Evolutionary conservation across 2,329 filamentous ascomycete species (phyloP).

Genomic region (Westerdykella sp.): DNA sequence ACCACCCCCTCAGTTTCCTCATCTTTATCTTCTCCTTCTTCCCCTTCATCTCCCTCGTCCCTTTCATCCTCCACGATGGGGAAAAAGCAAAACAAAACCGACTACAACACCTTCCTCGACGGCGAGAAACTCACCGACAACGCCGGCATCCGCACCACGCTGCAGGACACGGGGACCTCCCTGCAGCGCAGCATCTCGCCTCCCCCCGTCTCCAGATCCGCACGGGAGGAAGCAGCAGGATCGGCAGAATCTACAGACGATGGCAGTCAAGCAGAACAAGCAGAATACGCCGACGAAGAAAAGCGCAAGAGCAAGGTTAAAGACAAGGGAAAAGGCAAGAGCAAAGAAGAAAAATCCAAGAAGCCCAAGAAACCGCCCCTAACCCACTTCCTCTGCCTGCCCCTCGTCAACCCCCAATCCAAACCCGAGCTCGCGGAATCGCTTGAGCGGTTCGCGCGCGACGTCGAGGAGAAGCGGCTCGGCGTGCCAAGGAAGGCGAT

Average conservation of each 20-base stretch:
- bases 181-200: slow-evolving; percentile 9
- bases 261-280: not conserved
- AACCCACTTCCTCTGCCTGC: slow-evolving; percentile 72
- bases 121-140: slow-evolving; percentile 29
- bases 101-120: slow-evolving; percentile 34
- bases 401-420: slow-evolving; percentile 58
- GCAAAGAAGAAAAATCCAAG: slow-evolving; percentile 5
- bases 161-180: slow-evolving; percentile 9
- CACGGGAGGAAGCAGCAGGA: no score
- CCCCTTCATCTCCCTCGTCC: not conserved
- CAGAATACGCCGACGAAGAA: not conserved
- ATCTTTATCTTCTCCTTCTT: not conserved
- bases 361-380: slow-evolving; percentile 41
- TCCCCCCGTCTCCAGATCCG: slow-evolving; percentile 2
- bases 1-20: not conserved
- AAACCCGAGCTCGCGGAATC: slow-evolving; percentile 59
- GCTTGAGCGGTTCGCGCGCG: slow-evolving; percentile 55
- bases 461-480: slow-evolving; percentile 37
- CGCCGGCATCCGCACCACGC: slow-evolving; percentile 17
- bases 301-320: not conserved
- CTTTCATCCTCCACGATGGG: slow-evolving; percentile 17
- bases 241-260: not conserved
- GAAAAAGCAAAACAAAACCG: slow-evolving; percentile 21
- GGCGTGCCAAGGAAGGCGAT: slow-evolving; percentile 61
- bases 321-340: slow-evolving; percentile 9